These are phyloP conservation scores for Tricholoma hemisulphureum DNA, from an alignment of 768 basidiomycete genomes.

Conservation along the genomic window DNA sequence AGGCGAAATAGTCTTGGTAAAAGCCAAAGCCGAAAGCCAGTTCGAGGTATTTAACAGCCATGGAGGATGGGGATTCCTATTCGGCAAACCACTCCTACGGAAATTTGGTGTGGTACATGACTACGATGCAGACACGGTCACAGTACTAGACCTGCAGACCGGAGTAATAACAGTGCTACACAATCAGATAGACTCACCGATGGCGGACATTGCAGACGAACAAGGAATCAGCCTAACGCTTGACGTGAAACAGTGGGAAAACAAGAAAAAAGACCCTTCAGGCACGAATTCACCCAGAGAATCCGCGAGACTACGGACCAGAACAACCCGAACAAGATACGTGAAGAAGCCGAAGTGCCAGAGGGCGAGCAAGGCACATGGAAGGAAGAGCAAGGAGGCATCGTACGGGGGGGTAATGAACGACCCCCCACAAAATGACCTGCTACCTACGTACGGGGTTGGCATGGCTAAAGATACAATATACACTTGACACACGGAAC, in stretches of 20 bases:
- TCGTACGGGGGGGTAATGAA: too few relatives aligned
- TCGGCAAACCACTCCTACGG: slow-evolving; percentile 25
- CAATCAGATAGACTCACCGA: background rate
- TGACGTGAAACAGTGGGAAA: background rate
- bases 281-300: too few relatives aligned
- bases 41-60: background rate
- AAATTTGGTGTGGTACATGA: slow-evolving; percentile 17
- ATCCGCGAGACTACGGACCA: too few relatives aligned
- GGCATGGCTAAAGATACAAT: background rate
- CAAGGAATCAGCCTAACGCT: background rate
- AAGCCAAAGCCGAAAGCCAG: background rate
- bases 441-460: too few relatives aligned
- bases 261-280: background rate
- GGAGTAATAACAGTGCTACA: background rate
- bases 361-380: too few relatives aligned
- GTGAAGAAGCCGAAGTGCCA: too few relatives aligned
- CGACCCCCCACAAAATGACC: too few relatives aligned
- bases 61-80: background rate
- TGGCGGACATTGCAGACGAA: background rate
- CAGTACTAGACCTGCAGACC: slow-evolving; percentile 1
- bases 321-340: background rate
- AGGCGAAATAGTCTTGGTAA: slow-evolving; percentile 5
- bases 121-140: slow-evolving; percentile 17
- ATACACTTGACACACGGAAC: background rate
- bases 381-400: too few relatives aligned